phyloP scores from a whole-genome alignment of 2,329 filamentous ascomycete genomes.

The Rutstroemia sp. region DNA sequence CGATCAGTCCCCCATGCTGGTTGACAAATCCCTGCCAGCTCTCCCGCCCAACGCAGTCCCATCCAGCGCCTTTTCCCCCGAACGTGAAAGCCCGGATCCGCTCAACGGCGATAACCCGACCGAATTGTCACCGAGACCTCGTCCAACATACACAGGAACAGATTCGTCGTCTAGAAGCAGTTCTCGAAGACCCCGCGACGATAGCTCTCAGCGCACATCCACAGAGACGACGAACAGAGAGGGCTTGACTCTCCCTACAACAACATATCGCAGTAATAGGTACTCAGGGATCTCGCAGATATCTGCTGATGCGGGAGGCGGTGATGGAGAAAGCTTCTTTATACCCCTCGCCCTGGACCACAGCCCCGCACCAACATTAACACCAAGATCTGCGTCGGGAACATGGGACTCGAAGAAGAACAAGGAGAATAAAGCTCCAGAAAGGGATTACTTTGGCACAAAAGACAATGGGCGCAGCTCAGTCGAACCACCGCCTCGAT shows the following conservation, averaged over 20 bases:
- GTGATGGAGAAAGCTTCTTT: constrained; percentile 51
- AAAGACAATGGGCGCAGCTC: constrained; percentile 36
- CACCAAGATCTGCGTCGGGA: constrained; percentile 48
- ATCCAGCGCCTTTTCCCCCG: constrained; percentile 51
- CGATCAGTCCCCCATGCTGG: constrained; percentile 58
- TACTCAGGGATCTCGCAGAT: constrained; percentile 60
- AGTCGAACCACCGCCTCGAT: constrained; percentile 26
- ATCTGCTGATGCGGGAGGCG: constrained; percentile 37
- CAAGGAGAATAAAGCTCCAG: constrained; percentile 27
- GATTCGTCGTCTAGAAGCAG: constrained; percentile 50
- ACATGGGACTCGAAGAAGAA: constrained; percentile 33
- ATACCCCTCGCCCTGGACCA: constrained; percentile 71
- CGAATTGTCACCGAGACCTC: constrained; percentile 60
- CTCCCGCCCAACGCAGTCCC: constrained; percentile 69
- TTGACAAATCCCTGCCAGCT: constrained; percentile 89
- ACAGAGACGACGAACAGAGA: constrained; percentile 42
- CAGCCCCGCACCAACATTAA: constrained; percentile 46
- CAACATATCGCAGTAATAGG: constrained; percentile 70
- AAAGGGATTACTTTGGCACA: constrained; percentile 52
- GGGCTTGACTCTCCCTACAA: constrained; percentile 63
- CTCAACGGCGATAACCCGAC: constrained; percentile 59
- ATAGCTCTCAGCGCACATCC: constrained; percentile 42
- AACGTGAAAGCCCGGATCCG: constrained; percentile 48
- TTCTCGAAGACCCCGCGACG: constrained; percentile 34
- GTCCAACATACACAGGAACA: constrained; percentile 41